Base-by-base conservation (phyloP, 2,329 filamentous ascomycete genomes). In the Hirsutella minnesotensis region DNA sequence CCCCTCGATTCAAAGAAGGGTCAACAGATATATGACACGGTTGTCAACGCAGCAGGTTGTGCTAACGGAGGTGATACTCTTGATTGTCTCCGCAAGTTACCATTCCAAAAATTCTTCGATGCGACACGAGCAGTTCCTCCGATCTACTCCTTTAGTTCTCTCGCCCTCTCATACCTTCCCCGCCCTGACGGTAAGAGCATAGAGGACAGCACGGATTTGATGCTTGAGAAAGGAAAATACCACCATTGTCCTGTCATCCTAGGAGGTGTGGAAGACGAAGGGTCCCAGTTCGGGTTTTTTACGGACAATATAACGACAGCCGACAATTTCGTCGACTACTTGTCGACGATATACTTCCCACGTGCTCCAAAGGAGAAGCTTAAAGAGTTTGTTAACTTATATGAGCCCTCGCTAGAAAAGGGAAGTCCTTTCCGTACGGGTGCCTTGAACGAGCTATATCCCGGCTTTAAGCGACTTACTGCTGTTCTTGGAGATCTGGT, bases 231-330 rank as follows among this genome's bases (percentile, higher is more conserved):
- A 0, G 77, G 79, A 12, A 68, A 69, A 5, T 71, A 69, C 45
- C 58, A 69, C 18, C 61, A 65, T 1, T 68, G 72, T 2, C 69
- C 70, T 30, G 65, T 68, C 62, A 72, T 73, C 49, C 72, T 83
- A 33, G 83, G 85, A 34, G 74, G 86, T 54, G 82, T 87, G 59
- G 83, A 89, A 64, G 85, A 90, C 54, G 84, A 90, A 59, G 83
- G 84, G 16, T 86, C 84, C 0, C 60, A 89, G 2, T 87, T 89
- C 56, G 68, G 79, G 4, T 66, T 89, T 30, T 80, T 81, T 57
- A 81, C 84, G 49, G 55, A 61, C 24, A 86, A 88, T 56, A 64
- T 89, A 40, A 83, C 75, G 9, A 81, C 70, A 1, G 76, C 70
- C 0, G 61, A 62, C 1, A 61, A 77, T 5, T 50, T 89, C 0